Evolutionary conservation across 495 filamentous ascomycete species (phyloP).

Genomic region (Penicillium crystallinum): DNA sequence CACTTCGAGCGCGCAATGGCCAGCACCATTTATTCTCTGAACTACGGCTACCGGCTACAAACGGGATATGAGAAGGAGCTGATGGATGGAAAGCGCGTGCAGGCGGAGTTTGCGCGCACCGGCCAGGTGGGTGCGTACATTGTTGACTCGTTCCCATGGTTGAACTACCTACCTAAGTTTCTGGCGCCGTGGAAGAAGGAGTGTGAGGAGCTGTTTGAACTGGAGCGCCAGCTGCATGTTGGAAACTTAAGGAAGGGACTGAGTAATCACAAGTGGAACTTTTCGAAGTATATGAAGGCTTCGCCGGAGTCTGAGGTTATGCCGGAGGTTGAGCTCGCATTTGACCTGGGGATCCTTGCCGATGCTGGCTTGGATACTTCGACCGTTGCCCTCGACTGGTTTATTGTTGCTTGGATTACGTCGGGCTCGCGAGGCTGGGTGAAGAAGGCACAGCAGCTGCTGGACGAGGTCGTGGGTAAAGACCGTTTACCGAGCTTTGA

Average conservation of each 20-base stretch:
- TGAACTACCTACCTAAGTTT: conserved; percentile 37
- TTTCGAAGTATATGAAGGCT: not conserved
- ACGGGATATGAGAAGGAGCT: conserved; percentile 25
- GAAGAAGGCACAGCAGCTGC: conserved; percentile 19
- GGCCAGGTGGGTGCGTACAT: not conserved
- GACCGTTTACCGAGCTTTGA: conserved; percentile 16
- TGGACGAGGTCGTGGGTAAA: conserved; percentile 8
- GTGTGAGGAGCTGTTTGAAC: conserved; percentile 29
- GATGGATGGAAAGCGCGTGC: conserved; percentile 6
- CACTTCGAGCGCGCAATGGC: conserved; percentile 55
- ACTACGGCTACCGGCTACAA: conserved; percentile 49
- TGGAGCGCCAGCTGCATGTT: conserved; percentile 22
- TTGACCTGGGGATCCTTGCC: conserved; percentile 31
- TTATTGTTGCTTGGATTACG: conserved; percentile 21
- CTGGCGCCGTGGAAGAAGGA: conserved; percentile 48
- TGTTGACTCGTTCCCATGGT: conserved; percentile 25
- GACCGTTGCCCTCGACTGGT: conserved; percentile 24
- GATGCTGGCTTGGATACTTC: conserved; percentile 37
- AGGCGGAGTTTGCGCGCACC: conserved; percentile 19
- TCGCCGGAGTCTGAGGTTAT: conserved; percentile 5
- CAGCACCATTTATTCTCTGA: conserved; percentile 53
- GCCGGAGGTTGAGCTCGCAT: conserved; percentile 23
- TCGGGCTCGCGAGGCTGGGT: conserved; percentile 13
- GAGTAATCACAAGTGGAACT: conserved; percentile 6
- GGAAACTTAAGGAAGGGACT: not conserved